Evolutionary conservation across 495 filamentous ascomycete genomes (phyloP).

Genomic region (Entonaema liquescens): DNA sequence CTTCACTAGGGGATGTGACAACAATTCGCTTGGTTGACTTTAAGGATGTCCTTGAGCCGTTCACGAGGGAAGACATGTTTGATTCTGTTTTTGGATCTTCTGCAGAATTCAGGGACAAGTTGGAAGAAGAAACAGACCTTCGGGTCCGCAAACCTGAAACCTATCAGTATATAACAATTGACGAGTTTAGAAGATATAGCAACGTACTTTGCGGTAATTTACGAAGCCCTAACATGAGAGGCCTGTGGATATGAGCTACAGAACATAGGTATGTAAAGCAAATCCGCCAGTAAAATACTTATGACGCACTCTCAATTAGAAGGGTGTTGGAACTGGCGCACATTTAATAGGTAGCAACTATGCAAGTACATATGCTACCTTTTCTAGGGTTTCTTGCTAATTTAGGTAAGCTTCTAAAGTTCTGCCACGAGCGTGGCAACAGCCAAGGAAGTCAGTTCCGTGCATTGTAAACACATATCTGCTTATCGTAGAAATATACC

Average conservation of each 20-base stretch:
- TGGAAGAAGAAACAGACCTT: conserved; percentile 31
- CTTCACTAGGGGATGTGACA: conserved; percentile 15
- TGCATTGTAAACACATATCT: too few relatives aligned
- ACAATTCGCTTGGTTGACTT: conserved; percentile 12
- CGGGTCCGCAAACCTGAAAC: conserved; percentile 32
- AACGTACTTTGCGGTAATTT: conserved; percentile 33
- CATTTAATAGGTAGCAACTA: too few relatives aligned
- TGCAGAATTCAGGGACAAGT: conserved; percentile 23
- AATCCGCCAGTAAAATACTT: too few relatives aligned
- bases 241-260: neutral
- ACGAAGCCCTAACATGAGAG: conserved; percentile 29
- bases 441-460: too few relatives aligned
- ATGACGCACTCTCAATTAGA: too few relatives aligned
- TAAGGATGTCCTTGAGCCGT: conserved; percentile 14
- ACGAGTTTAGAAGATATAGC: neutral
- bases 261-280: too few relatives aligned
- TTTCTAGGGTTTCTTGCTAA: too few relatives aligned
- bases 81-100: conserved; percentile 16
- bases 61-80: conserved; percentile 26
- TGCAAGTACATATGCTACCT: too few relatives aligned
- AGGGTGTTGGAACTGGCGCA: too few relatives aligned
- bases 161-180: neutral
- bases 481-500: too few relatives aligned
- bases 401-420: too few relatives aligned
- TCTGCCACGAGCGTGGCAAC: too few relatives aligned